Percentiles rank a stretch among this genome's conserved stretches.
phyloP scores from a whole-genome alignment of 352 stramenopile genomes.

The Thalassiosira oceanica region DNA sequence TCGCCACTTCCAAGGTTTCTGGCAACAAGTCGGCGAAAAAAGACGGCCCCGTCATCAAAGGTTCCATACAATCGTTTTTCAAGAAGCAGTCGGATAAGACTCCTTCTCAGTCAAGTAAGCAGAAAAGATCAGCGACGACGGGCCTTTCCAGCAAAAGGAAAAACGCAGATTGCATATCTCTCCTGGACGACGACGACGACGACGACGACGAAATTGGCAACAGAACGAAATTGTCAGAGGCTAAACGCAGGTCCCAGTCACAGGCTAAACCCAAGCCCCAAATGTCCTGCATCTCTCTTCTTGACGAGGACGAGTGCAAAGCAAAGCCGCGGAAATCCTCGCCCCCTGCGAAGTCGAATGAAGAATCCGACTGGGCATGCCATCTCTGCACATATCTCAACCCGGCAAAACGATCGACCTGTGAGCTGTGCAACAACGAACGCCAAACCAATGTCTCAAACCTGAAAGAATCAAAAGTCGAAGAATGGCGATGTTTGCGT shows the following conservation, averaged over 20 bases:
- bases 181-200: conserved; percentile 21
- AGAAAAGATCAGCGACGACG: no score
- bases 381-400: conserved; percentile 53
- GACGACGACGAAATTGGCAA: conserved; percentile 3
- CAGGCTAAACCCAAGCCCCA: no score
- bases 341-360: no score
- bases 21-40: conserved; percentile 6
- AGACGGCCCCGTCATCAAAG: conserved; percentile 34
- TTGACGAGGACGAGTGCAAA: no score
- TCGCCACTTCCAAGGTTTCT: conserved; percentile 29
- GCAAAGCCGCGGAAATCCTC: no score
- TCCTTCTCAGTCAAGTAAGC: not conserved
- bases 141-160: conserved; percentile 14
- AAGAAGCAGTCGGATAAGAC: conserved; percentile 32
- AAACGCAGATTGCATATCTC: conserved; percentile 28
- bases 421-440: conserved; percentile 38
- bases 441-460: no score
- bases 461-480: not conserved
- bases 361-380: conserved; percentile 49
- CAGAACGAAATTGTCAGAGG: not conserved
- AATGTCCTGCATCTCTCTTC: no score
- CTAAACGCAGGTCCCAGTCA: no score
- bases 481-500: not conserved
- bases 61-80: conserved; percentile 71
- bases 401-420: conserved; percentile 6